These are phyloP conservation scores for Bipolaris cookei DNA, from an alignment of 2,329 filamentous ascomycete species.

Conservation along the genomic window DNA sequence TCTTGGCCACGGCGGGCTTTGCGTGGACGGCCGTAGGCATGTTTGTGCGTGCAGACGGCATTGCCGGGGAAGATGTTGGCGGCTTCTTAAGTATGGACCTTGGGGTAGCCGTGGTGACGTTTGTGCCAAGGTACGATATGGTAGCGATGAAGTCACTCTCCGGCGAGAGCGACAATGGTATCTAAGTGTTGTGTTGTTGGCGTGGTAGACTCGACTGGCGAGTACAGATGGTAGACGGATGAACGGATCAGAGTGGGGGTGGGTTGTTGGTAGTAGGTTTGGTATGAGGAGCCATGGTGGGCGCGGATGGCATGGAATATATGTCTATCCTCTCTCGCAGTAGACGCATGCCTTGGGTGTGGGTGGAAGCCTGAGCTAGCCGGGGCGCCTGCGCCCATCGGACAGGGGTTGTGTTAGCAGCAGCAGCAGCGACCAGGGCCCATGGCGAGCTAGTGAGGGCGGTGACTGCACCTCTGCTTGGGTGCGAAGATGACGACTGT, in stretches of 20 bases:
- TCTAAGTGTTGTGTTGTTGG: constrained; percentile 23
- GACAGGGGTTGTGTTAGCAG: constrained; percentile 21
- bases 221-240: constrained; percentile 3
- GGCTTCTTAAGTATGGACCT: constrained; percentile 44
- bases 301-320: constrained; percentile 36
- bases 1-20: constrained; percentile 38
- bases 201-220: constrained; percentile 15
- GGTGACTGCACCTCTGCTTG: constrained; percentile 29
- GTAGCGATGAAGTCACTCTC: constrained; percentile 38
- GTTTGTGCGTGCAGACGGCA: constrained; percentile 42
- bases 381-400: constrained; percentile 24
- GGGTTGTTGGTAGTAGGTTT: constrained; percentile 20
- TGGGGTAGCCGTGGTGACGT: constrained; percentile 41
- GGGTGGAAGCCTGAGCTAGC: constrained; percentile 37
- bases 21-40: constrained; percentile 46
- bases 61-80: constrained; percentile 31
- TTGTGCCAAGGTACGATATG: constrained; percentile 33
- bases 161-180: constrained; percentile 25
- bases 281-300: constrained; percentile 29
- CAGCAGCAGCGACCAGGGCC: constrained; percentile 13
- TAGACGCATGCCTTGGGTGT: constrained; percentile 26
- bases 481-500: constrained; percentile 40
- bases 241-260: neutral
- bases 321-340: constrained; percentile 39
- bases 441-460: constrained; percentile 34